Evolutionary conservation across 768 basidiomycete genomes (phyloP).

Genomic region (Podaxis sp.): DNA sequence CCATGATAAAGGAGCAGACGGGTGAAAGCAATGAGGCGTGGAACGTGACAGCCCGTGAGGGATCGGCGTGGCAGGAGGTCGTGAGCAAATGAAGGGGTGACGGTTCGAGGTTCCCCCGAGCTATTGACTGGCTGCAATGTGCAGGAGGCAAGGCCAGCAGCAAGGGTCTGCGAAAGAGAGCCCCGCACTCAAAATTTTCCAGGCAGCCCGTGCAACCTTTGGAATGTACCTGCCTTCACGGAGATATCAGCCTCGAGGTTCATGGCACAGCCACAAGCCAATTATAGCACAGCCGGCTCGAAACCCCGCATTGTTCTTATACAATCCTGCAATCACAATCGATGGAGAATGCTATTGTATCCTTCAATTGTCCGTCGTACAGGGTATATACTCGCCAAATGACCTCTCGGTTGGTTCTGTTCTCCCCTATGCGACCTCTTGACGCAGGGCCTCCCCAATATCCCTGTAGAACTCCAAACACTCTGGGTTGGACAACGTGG

Average conservation of each 20-base stretch:
- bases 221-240: constrained; percentile 14
- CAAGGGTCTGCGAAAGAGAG: constrained; percentile 20
- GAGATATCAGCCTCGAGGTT: constrained; percentile 33
- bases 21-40: constrained; percentile 44
- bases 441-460: constrained; percentile 50
- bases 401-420: background rate
- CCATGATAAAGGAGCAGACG: constrained; percentile 43
- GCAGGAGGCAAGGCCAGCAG: constrained; percentile 21
- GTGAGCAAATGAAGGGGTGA: constrained; percentile 18
- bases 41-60: constrained; percentile 35
- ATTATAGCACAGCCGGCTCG: constrained; percentile 8
- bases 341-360: background rate
- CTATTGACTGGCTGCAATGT: constrained; percentile 10
- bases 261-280: constrained; percentile 26
- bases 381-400: background rate
- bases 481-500: constrained; percentile 73
- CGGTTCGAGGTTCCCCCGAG: background rate
- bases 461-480: constrained; percentile 62
- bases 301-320: constrained; percentile 14
- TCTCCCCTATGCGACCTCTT: constrained; percentile 36
- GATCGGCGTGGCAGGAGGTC: constrained; percentile 17
- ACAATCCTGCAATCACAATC: background rate
- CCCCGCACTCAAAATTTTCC: constrained; percentile 26
- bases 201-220: constrained; percentile 7
- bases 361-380: background rate